Base-by-base conservation (phyloP, 257 asterid genomes). In the Jacaranda copaia region DNA sequence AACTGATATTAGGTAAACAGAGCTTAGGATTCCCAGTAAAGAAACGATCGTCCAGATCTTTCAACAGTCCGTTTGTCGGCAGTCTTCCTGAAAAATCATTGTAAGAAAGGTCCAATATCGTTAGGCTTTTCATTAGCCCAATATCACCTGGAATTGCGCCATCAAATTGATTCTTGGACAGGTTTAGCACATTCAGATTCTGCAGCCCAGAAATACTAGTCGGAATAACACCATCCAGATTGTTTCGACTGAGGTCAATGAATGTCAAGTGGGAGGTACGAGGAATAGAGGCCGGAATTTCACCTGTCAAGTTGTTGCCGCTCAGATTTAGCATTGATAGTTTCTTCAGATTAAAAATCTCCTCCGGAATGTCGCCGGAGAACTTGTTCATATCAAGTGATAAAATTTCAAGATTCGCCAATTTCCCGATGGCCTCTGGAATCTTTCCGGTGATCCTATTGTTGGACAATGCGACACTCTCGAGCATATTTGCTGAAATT, bases 131-230 rank as follows among this genome's bases (percentile, higher is more conserved):
- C 90, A 87, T 77, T 1, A 68, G 36, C 49, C 98, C 97, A 9
- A 93, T 79, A 19, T 88, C 94, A 18, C 80, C 78, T 0, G 97
- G 97, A 64, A 93, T 86, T 20, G 69, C 70, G 2, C 97, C 97
- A 14, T 80, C 77, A 8, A 93, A 77, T 5, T 71, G 78, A 51
- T 93, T 93, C 74, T 92, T 79, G 1, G 97, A 93, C 60, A 93
- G 64, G 82, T 93, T 91, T 42, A 93, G 86, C 1, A 81, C 87
- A 25, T 93, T 91, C 86, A 93, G 48, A 72, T 85, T 85, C 81
- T 83, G 79, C 4, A 91, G 77, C 45, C 57, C 52, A 5, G 85
- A 80, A 4, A 93, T 74, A 12, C 67, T 81, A 13, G 39, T 63
- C 0, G 97, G 94, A 56, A 93, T 84, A 51, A 40, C 82, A 6